A percentile compares a stretch with the other conserved stretches of the same genome.
phyloP scores from a whole-genome alignment of 192 early-diverging fungal genomes.

The Diversispora epigaea region DNA sequence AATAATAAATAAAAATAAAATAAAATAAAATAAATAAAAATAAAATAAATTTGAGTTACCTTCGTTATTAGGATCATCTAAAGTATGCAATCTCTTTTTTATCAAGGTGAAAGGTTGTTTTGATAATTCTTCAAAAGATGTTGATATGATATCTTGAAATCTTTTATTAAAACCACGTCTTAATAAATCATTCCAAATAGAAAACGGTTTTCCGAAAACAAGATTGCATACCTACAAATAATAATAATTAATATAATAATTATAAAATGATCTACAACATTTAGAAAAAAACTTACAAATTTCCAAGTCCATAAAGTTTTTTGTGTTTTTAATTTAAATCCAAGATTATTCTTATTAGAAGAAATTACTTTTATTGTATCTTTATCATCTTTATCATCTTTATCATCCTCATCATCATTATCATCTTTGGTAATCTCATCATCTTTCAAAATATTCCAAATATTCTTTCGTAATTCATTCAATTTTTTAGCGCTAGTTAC shows the following conservation, averaged over 20 bases:
- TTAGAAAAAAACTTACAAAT: conserved; percentile 24
- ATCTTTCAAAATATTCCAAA: conserved; percentile 40
- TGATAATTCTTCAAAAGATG: conserved; percentile 37
- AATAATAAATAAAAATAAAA: neutral
- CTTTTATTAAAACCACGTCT: conserved; percentile 42
- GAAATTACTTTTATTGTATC: neutral
- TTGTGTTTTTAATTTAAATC: conserved; percentile 22
- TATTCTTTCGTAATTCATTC: conserved; percentile 38
- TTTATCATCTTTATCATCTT: neutral
- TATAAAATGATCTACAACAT: neutral
- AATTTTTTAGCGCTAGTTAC: conserved; percentile 36
- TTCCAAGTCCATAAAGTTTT: conserved; percentile 16
- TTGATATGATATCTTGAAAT: conserved; percentile 42
- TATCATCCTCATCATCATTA: neutral
- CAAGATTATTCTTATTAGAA: conserved; percentile 16
- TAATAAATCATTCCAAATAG: conserved; percentile 48
- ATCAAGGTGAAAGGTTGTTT: conserved; percentile 44
- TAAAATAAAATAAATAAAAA: neutral
- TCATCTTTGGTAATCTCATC: conserved; percentile 39
- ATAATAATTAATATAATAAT: neutral
- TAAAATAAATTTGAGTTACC: conserved; percentile 31
- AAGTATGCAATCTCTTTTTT: conserved; percentile 36
- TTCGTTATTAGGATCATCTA: conserved; percentile 41
- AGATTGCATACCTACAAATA: conserved; percentile 35
- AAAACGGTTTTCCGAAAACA: conserved; percentile 40